Base-by-base conservation (phyloP, 2,329 filamentous ascomycete genomes). In the Aspergillus transmontanensis region DNA sequence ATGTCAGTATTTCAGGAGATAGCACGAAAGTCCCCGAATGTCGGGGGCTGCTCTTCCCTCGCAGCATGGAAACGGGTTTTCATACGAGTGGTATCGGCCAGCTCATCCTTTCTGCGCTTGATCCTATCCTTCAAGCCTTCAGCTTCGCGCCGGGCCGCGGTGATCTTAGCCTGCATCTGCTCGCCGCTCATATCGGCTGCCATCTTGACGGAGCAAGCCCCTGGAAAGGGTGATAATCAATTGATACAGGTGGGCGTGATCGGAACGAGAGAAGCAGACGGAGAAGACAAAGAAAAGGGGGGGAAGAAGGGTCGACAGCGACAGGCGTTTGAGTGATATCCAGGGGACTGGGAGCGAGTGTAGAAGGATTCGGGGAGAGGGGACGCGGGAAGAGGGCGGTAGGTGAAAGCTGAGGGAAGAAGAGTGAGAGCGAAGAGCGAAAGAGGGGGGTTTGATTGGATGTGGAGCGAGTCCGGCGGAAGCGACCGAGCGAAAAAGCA, bases 81-180 rank as follows among this genome's bases (percentile, higher is more conserved):
- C 94, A 88, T 89, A 99, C 95, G 90, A 77, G 94, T 96, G 68
- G 94, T 96, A 82, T 99, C 95, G 78, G 94, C 94, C 73, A 99
- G 88, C 83, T 98, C 95, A 87, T 99, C 95, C 91, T 98, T 98
- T 89, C 96, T 97, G 83, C 94, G 89, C 90, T 97, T 98, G 88
- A 98, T 98, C 81, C 92, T 90, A 80, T 98, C 94, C 86, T 98
- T 98, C 73, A 98, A 85, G 59, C 92, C 94, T 85, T 98, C 95
- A 74, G 95, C 95, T 86, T 99, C 95, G 85, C 95, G 92, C 81
- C 95, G 90, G 79, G 95, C 94, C 76, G 92, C 90, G 77, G 93
- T 91, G 75, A 95, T 94, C 82, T 91, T 91, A 83, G 94, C 91
- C 86, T 98, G 94, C 89, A 97, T 96, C 71, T 83, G 81, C 75